These are phyloP conservation scores for Saccharomycopsis sp. DNA, from an alignment of 805 yeast species.

Conservation along the genomic window DNA sequence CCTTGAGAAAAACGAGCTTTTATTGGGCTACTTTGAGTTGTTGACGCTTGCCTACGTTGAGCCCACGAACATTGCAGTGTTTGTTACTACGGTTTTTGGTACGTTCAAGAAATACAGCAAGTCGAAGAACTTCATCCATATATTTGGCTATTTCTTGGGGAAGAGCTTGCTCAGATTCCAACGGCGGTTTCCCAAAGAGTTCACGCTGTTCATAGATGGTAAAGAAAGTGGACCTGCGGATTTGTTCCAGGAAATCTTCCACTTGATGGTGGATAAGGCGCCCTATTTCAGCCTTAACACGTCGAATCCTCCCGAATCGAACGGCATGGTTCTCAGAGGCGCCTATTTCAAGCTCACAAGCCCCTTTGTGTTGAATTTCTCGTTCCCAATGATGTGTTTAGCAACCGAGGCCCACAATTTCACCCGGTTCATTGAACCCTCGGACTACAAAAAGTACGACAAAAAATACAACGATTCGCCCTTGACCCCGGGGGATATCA, in stretches of 20 bases:
- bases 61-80: background rate
- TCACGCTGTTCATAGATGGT: background rate
- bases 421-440: background rate
- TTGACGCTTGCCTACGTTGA: background rate
- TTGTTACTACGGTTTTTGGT: background rate
- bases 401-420: background rate
- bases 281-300: background rate
- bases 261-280: background rate
- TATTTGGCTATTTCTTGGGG: background rate
- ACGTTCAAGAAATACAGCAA: background rate
- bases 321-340: background rate
- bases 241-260: background rate
- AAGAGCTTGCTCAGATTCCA: background rate
- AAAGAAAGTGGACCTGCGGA: background rate
- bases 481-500: background rate
- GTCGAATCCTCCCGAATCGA: background rate
- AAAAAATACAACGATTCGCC: no score
- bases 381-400: background rate
- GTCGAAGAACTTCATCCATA: background rate
- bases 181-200: background rate
- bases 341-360: background rate
- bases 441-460: no score
- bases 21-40: background rate
- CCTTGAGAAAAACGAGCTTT: background rate
- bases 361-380: background rate